Percentiles rank a stretch among this genome's conserved stretches.
Conservation (phyloP, 2,329 filamentous ascomycete genomes). For the Cryphonectria japonica region DNA sequence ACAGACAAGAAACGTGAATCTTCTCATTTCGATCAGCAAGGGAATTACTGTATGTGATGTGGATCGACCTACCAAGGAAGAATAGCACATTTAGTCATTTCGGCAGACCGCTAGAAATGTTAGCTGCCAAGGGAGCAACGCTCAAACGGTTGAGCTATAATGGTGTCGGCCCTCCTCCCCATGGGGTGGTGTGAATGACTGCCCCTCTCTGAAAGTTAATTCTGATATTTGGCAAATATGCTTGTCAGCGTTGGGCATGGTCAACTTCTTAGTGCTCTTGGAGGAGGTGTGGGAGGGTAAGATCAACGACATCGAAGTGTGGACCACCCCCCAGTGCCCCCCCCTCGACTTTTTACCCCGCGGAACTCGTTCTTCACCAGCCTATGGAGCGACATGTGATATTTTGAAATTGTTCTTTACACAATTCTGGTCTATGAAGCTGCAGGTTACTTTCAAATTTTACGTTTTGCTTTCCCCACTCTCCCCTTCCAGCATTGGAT, state of each 20-base stretch:
- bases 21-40: slow-evolving; percentile 3
- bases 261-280: not conserved
- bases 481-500: not conserved
- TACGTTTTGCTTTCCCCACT: not conserved
- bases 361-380: not conserved
- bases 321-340: too few species aligned
- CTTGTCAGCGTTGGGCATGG: not conserved
- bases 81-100: not conserved
- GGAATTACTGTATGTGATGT: not conserved
- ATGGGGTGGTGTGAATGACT: not conserved
- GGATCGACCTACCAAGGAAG: not conserved
- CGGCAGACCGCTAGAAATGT: not conserved
- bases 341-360: not conserved
- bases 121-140: not conserved
- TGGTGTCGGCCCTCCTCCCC: not conserved
- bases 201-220: not conserved
- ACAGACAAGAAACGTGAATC: not conserved
- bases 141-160: not conserved
- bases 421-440: not conserved
- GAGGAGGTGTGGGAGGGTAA: not conserved
- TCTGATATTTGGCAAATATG: not conserved
- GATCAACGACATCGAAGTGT: not conserved
- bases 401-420: not conserved
- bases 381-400: too few species aligned
- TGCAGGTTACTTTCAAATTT: not conserved